These are phyloP conservation scores for Rosa persica DNA, from an alignment of 306 rosid species.

Conservation along the genomic window DNA sequence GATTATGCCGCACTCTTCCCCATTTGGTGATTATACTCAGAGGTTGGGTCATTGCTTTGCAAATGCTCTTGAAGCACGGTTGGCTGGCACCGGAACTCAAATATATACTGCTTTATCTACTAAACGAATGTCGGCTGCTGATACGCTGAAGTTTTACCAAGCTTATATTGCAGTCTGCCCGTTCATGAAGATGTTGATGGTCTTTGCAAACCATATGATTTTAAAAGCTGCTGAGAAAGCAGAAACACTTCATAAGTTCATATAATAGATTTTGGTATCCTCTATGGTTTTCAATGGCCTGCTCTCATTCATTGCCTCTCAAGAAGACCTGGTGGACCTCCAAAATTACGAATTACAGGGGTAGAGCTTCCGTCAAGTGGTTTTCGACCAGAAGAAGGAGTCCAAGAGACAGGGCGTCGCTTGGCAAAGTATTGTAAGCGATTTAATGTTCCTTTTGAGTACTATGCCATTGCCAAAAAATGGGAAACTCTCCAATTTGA, in stretches of 20 bases:
- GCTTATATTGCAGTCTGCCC: slow-evolving; percentile 52
- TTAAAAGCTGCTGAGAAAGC: slow-evolving; percentile 45
- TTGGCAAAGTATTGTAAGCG: slow-evolving; percentile 35
- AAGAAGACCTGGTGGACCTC: slow-evolving; percentile 60
- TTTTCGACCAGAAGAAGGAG: slow-evolving; percentile 39
- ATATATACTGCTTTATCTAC: slow-evolving; percentile 35
- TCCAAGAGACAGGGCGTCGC: slow-evolving; percentile 41
- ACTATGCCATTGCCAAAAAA: slow-evolving; percentile 53
- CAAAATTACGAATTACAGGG: slow-evolving; percentile 61
- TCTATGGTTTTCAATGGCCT: slow-evolving; percentile 90
- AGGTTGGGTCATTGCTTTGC: slow-evolving; percentile 70
- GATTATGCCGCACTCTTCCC: slow-evolving; percentile 66
- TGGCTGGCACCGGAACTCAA: slow-evolving; percentile 58
- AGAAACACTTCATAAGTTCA: slow-evolving; percentile 63
- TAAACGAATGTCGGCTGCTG: slow-evolving; percentile 48
- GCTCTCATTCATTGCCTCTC: slow-evolving; percentile 60
- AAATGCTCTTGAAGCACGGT: slow-evolving; percentile 63
- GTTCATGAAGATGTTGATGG: slow-evolving; percentile 50
- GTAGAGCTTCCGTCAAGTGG: slow-evolving; percentile 43
- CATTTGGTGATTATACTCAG: slow-evolving; percentile 55
- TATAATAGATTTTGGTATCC: slow-evolving; percentile 74
- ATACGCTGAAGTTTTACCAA: slow-evolving; percentile 51
- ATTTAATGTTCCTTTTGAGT: slow-evolving; percentile 46
- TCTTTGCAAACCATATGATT: slow-evolving; percentile 58
- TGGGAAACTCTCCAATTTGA: slow-evolving; percentile 54